Base-by-base conservation (phyloP, 305 asterid genomes). In the Caryopteris hybrid region DNA sequence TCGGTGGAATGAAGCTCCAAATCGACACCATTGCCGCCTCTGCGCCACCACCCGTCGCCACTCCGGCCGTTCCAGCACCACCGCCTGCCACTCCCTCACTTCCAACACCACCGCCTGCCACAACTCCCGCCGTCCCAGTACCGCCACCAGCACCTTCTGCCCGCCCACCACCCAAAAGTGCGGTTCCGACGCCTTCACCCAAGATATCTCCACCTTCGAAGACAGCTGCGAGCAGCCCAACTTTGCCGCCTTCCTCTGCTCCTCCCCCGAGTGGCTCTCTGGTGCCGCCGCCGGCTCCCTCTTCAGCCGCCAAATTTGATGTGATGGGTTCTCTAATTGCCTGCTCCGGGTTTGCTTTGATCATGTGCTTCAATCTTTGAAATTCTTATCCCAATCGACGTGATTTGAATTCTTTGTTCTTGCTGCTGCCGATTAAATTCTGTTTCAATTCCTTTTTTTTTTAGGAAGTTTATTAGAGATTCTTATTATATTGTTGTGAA, bases 1-100 rank as follows among this genome's bases (percentile, higher is more conserved):
- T 70, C 68, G 29, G 41, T 31, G 92, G 96, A 73, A 89, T 87
- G 96, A 89, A 89, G 64, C 20, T 89, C 54, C 70, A 73, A 33
- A 73, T 89, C 74, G 68, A 72, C 78, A 77, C 73, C 48, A 42
- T 73, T 6, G 63, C 84, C 16, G 57, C 77, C 20, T 21, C 84
- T 3, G 17, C 86, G 8, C 70, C 90, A 8, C 81, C 89, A 2
- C 84, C 88, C 5, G 38, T 80, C 50, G 27, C 82, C 52, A 13
- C 81, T 0, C 61, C 78, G 3, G 0, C 76, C 0, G 47, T 68
- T 8, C 62, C 77, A 17, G 20, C 76, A 22, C 59, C 85, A 9
- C 33, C 78, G 1, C 29, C 64, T 0, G 12, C 78, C 14, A 29
- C 79, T 14, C 22, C 80, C 20, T 42, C 81, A 25, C 39, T 81